Conservation (phyloP, 805 yeast genomes). For the Starmera dryadoides region DNA sequence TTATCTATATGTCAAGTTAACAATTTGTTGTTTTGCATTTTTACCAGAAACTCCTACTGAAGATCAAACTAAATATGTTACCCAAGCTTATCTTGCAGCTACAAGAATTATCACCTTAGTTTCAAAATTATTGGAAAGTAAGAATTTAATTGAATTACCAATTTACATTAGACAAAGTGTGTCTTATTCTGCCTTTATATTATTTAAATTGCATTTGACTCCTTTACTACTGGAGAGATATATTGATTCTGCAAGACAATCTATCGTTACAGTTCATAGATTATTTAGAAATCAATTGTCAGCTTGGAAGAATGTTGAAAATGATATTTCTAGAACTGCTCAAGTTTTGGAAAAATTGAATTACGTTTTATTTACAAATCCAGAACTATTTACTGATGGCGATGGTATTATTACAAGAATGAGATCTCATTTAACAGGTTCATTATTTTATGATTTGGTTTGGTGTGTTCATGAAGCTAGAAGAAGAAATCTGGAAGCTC, state of each 20-base stretch:
- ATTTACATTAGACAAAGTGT: constrained; percentile 83
- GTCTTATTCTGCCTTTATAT: constrained; percentile 67
- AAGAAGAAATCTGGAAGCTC: constrained; percentile 48
- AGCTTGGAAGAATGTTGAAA: constrained; percentile 82
- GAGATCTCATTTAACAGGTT: constrained; percentile 90
- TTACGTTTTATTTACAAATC: constrained; percentile 79
- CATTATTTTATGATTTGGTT: constrained; percentile 83
- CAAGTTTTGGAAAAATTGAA: constrained; percentile 84
- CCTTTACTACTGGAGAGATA: constrained; percentile 60
- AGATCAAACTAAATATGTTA: constrained; percentile 79
- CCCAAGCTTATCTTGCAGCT: constrained; percentile 72
- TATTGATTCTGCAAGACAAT: constrained; percentile 84
- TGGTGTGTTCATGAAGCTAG: constrained; percentile 95
- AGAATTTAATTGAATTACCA: constrained; percentile 76
- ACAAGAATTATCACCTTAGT: constrained; percentile 76
- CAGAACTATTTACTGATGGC: constrained; percentile 67
- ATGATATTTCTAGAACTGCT: constrained; percentile 88
- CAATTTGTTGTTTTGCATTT: constrained; percentile 85
- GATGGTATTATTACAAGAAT: constrained; percentile 77
- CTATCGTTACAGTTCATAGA: constrained; percentile 88
- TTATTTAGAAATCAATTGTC: constrained; percentile 79
- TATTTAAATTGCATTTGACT: constrained; percentile 77
- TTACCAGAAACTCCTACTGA: constrained; percentile 84
- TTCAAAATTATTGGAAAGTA: constrained; percentile 59
- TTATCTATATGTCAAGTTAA: constrained; percentile 67